Evolutionary conservation across 345 rosid genomes (phyloP), one percentile per base, ranked within the genome.

Genomic region (Arabidopsis suecica): DNA sequence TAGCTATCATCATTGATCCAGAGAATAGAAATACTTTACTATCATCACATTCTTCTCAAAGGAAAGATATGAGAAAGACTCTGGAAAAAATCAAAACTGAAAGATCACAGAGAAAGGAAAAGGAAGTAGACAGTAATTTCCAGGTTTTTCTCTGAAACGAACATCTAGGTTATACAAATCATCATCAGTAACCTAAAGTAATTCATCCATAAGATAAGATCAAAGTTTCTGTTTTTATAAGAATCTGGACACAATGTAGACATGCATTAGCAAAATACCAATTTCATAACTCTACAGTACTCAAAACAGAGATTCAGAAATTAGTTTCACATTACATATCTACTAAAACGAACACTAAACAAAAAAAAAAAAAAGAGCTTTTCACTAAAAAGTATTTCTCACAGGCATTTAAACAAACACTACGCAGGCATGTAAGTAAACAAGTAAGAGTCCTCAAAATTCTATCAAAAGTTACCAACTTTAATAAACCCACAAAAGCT

Each of bases 401-500:
- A 44, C 57, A 64, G 71, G 65, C 71, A 65, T 65, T 55, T 73
- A 23, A 65, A 56, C 65, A 47, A 74, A 74, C 72, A 74, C 0
- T 14, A 0, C 1, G 50, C 28, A 65, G 32, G 65, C 78, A 74
- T 65, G 50, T 3, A 34, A 33, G 47, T 63, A 54, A 2, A 22
- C 34, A 9, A 28, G 25, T 10, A 1, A 13, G 55, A 5, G 10
- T 50, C 12, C 48, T 28, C 32, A 8, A 70, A 47, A 8, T 6
- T 34, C 14, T n/a, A 53, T 42, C 48, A 73, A 55, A 4, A 57
- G 48, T 45, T 55, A 34, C 22, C 56, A 25, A 50, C 9, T 40
- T 42, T 13, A 6, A 14, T 56, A 45, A 41, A 74, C 65, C 58
- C 59, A 65, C 0, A 7, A 44, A 44, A 55, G 58, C 28, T 34